Evolutionary conservation across 2,329 filamentous ascomycete genomes (phyloP).

Genomic region (Furcasterigmium sp.): DNA sequence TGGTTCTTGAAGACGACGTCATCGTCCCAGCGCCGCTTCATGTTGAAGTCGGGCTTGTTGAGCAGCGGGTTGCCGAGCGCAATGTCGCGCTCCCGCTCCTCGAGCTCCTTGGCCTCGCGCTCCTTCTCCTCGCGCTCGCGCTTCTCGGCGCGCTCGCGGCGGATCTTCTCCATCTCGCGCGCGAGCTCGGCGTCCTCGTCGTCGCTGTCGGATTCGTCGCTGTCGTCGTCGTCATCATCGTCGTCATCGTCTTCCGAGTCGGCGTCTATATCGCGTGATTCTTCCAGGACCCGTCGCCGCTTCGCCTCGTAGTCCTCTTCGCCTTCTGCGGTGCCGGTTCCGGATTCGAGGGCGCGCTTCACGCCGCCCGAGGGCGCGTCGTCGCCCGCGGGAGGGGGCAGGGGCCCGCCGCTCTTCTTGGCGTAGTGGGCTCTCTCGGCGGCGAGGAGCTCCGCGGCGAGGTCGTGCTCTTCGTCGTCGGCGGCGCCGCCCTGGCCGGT

Average conservation of each 20-base stretch:
- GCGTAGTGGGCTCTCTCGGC: conserved; percentile 85
- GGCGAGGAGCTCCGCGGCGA: conserved; percentile 82
- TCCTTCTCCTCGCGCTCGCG: conserved; percentile 54
- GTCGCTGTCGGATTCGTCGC: conserved; percentile 63
- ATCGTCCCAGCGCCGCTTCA: conserved; percentile 94
- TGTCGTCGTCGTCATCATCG: conserved; percentile 39
- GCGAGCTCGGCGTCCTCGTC: conserved; percentile 86
- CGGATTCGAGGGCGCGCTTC: conserved; percentile 61
- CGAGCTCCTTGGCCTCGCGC: conserved; percentile 70
- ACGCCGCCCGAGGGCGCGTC: conserved; percentile 33
- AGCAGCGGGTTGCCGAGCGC: conserved; percentile 88
- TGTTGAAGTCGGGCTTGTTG: conserved; percentile 81
- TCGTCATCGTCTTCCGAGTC: conserved; percentile 59
- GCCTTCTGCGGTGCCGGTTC: conserved; percentile 12
- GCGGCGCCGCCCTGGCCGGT: conserved; percentile 84
- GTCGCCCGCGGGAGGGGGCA: conserved; percentile 36
- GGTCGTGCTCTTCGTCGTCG: conserved; percentile 66
- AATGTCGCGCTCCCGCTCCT: conserved; percentile 80
- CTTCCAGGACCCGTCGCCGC: conserved; percentile 78
- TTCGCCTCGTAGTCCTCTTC: conserved; percentile 73
- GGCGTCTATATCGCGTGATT: conserved; percentile 83
- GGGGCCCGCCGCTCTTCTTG: conserved; percentile 67
- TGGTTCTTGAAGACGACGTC: conserved; percentile 99
- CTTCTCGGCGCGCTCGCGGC: conserved; percentile 76
- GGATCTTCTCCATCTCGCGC: conserved; percentile 91